Conservation (phyloP, 768 basidiomycete genomes). For the Leccinellum albellum region DNA sequence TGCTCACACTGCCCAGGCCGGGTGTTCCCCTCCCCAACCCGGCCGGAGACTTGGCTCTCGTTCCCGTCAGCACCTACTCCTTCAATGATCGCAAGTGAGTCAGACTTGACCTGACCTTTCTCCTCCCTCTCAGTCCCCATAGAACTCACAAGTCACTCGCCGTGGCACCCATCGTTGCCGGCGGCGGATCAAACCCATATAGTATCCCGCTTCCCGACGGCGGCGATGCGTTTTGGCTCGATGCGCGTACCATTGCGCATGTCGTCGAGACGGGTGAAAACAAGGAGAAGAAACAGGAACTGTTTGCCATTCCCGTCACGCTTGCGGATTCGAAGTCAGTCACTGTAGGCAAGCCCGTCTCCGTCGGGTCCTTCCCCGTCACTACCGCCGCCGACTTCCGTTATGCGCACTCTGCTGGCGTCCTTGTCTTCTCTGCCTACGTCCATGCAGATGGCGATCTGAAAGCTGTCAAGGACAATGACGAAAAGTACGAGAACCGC, state of each 20-base stretch:
- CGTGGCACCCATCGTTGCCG: constrained; percentile 56
- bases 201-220: constrained; percentile 61
- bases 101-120: not conserved
- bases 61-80: constrained; percentile 65
- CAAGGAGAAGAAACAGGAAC: constrained; percentile 44
- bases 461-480: constrained; percentile 61
- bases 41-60: constrained; percentile 63
- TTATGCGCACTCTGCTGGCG: constrained; percentile 49
- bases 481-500: constrained; percentile 66
- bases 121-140: not conserved
- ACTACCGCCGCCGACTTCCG: constrained; percentile 69
- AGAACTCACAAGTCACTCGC: constrained; percentile 72
- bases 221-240: constrained; percentile 79
- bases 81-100: constrained; percentile 72
- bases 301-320: constrained; percentile 58
- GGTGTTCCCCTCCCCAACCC: constrained; percentile 63
- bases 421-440: constrained; percentile 81
- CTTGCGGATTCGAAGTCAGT: constrained; percentile 35
- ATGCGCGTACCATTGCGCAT: constrained; percentile 64
- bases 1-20: constrained; percentile 68
- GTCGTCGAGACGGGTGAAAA: constrained; percentile 52
- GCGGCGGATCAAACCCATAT: constrained; percentile 43
- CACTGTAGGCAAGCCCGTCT: constrained; percentile 32
- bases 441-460: constrained; percentile 78
- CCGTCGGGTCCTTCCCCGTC: constrained; percentile 66